Evolutionary conservation across 768 basidiomycete species (phyloP), one percentile per base, ranked within the genome.

Genomic region (Boletus vinaceobasis): DNA sequence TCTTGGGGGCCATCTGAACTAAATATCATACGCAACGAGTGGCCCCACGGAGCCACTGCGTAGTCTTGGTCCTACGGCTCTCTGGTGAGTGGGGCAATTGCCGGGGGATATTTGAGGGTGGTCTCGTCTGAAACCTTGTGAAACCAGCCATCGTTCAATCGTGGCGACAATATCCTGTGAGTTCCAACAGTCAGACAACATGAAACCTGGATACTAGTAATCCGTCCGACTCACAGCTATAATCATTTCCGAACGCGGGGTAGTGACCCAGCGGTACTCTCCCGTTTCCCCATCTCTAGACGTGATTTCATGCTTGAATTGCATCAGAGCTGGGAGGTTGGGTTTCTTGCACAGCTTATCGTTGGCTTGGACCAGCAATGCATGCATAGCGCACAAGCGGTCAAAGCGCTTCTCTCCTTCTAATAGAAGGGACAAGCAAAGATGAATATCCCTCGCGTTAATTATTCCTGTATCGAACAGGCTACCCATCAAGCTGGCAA

Each of bases 341-440:
- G 60, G 63, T 21, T 39, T 55, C 45, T 67, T 68, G 62, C 72
- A 72, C 31, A 75, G 46, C 56, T 64, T 66, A 44, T 69, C 62
- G 45, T 72, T 68, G 45, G 70, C 65, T 46, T 69, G 69, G 26
- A 62, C 44, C 32, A 75, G 36, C 27, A 75, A 27, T 0, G 73
- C 73, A 19, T 74, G 74, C 57, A 71, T 70, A 4, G 71, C 74
- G 40, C 67, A 65, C 40, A 75, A 43, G 15, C 65, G 65, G 19
- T 70, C 60, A 36, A 70, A 60, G 37, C 59, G 27, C 31, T 58
- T 58, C 11, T 58, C 54, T 26, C 61, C 67, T 15, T 58, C 50
- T 21, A 49, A n/a, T 0, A 75, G 54, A 10, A 66, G 43, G 23
- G 47, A 48, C 35, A 75, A 40, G 54, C 73, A 73, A n/a, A 59